Evolutionary conservation across 352 stramenopile genomes (phyloP).

Genomic region (Pythium phragmitis): DNA sequence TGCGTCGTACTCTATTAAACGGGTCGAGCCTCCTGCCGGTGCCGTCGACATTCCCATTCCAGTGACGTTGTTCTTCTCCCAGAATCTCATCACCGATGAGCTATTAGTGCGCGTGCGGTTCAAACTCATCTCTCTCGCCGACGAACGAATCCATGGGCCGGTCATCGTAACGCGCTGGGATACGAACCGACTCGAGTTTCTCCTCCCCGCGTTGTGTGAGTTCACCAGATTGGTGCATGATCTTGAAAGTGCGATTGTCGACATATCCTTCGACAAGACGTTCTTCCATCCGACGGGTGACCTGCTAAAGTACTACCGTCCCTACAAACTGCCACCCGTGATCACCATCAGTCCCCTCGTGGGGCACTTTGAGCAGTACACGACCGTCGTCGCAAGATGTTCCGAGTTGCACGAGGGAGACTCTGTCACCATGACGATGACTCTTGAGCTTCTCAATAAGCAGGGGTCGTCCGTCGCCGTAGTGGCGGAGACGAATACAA

Average conservation of each 20-base stretch:
- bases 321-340: conserved; percentile 64
- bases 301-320: conserved; percentile 44
- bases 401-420: conserved; percentile 39
- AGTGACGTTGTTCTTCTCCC: conserved; percentile 39
- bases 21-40: conserved; percentile 45
- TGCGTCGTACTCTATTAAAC: conserved; percentile 42
- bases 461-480: conserved; percentile 11
- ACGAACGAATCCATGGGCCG: conserved; percentile 35
- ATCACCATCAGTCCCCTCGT: conserved; percentile 48
- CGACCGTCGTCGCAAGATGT: conserved; percentile 41
- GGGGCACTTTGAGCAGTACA: conserved; percentile 46
- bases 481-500: conserved; percentile 39
- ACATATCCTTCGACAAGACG: conserved; percentile 54
- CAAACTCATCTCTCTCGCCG: conserved; percentile 13
- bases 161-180: conserved; percentile 41
- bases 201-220: conserved; percentile 37
- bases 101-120: conserved; percentile 49
- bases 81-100: conserved; percentile 46
- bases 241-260: conserved; percentile 37
- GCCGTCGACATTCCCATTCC: conserved; percentile 60
- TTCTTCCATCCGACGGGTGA: conserved; percentile 52
- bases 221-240: conserved; percentile 33
- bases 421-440: conserved; percentile 40
- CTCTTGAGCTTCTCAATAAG: neutral
- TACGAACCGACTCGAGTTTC: conserved; percentile 40